Evolutionary conservation across 768 basidiomycete genomes (phyloP), one percentile per base, ranked within the genome.

Genomic region (Lentinula detonsa): DNA sequence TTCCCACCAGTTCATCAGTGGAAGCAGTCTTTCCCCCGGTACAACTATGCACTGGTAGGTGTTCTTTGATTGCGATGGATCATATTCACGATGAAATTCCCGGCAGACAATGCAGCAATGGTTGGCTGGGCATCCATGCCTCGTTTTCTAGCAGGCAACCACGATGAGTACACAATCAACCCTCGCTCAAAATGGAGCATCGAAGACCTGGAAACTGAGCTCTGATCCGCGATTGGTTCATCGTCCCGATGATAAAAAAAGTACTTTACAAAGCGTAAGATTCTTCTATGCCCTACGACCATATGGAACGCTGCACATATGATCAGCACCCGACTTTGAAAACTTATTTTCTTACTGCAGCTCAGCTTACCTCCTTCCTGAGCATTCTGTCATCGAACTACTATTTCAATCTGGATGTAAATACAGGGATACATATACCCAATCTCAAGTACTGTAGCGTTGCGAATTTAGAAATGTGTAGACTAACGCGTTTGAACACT

Each of bases 101-200:
- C 31, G 42, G 0, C 64, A 95, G 96, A 98, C 67, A 98, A 98
- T 71, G 96, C 96, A 0, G 95, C 85, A 8, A 98, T 98, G 96
- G 91, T 98, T 65, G 96, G 84, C 2, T 96, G 90, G 91, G 90
- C 95, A 3, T 87, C 91, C 0, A 88, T 95, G 81, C 75, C 87
- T 66, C 84, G 94, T 11, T 90, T 97, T 63, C 77, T 88, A 28
- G 75, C 74, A 0, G 76, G 75, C 3, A 85, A 88, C 61, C 73
- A 79, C 48, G 88, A 88, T 66, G 75, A 81, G 7, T 92, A 87
- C 64, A 75, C 79, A 23, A 77, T 90, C 13, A 80, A 81, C 21
- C 73, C 88, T 6, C 75, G 79, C 35, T 75, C 90, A 15, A 88
- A 87, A 69, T 98, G 95, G 95, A 84, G 80, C 56, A 82, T 96